Evolutionary conservation across 805 yeast genomes (phyloP), one percentile per base, ranked within the genome.

Genomic region (Blastobotrys terrestris): DNA sequence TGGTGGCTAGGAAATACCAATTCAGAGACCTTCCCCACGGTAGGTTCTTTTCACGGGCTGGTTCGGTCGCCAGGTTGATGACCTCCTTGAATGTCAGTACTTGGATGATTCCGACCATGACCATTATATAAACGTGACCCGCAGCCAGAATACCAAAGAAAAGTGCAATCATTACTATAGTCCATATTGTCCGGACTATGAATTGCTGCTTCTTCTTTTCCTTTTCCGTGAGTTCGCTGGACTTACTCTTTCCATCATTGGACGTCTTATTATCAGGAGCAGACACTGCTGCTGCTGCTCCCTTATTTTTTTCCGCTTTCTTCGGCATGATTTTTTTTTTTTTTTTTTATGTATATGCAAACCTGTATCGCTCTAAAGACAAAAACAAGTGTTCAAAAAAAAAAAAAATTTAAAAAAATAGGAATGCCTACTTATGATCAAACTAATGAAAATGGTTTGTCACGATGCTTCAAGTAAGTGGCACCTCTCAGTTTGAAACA

Each of bases 1-100:
- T 84, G n/a, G 96, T 81, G 55, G 85, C 78, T 55, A 94, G 72
- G 59, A 91, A 87, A 72, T 92, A 92, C 97, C 97, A 92, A 67
- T 89, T 89, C 63, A 92, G 73, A n/a, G 86, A 77, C 53, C 83
- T 80, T 46, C 92, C 88, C 68, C 85, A 80, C 19, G 95, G 95
- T 61, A 94, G 72, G 53, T 87, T 87, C 66, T 84, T 85, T 63
- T 87, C 91, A 59, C 85, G 76, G 16, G 92, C 86, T 1, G 97
- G 91, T 59, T 84, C 87, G 19, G 94, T 77, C 14, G 96, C 92
- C 58, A 85, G 76, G 40, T 85, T 80, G 58, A 94, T 92, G 65
- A 94, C 89, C 71, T 94, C 99, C 63, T 82, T 89, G 70, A 90
- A 94, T 3, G 95, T 88, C 52, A 90, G 77, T 31, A 87, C 75